A percentile compares a stretch with the other conserved stretches of the same genome.
phyloP scores from a whole-genome alignment of 768 basidiomycete species.

The Suillus occidentalis region DNA sequence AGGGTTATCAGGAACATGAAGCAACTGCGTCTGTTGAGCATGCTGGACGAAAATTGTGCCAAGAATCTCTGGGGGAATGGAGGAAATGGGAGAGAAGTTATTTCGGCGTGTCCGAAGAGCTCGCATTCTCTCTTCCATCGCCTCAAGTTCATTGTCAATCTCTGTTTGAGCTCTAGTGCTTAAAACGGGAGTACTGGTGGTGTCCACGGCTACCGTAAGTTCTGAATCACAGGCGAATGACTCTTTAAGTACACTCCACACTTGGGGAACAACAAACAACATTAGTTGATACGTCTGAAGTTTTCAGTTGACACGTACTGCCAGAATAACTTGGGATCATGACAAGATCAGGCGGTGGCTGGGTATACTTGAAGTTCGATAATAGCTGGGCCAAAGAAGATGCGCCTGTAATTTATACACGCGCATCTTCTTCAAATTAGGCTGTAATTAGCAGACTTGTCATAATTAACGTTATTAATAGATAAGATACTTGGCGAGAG shows the following conservation, averaged over 20 bases:
- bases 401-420: too few relatives aligned
- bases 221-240: too few relatives aligned
- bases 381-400: too few relatives aligned
- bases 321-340: not conserved
- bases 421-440: too few relatives aligned
- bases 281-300: not conserved
- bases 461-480: too few relatives aligned
- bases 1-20: not conserved
- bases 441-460: too few relatives aligned
- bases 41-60: conserved; percentile 4
- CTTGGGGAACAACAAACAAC: not conserved
- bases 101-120: conserved; percentile 9
- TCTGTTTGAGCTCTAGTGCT: conserved; percentile 1
- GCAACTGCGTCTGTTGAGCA: not conserved
- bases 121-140: not conserved
- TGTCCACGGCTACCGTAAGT: not conserved
- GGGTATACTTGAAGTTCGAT: too few relatives aligned
- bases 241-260: too few relatives aligned
- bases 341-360: not conserved
- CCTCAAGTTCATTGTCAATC: conserved; percentile 7
- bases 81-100: conserved; percentile 7
- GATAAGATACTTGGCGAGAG: too few relatives aligned
- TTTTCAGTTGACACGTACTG: not conserved
- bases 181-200: too few relatives aligned
- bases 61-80: conserved; percentile 12